Evolutionary conservation across 2,329 filamentous ascomycete genomes (phyloP).

Genomic region (Aspergillus versicolor): DNA sequence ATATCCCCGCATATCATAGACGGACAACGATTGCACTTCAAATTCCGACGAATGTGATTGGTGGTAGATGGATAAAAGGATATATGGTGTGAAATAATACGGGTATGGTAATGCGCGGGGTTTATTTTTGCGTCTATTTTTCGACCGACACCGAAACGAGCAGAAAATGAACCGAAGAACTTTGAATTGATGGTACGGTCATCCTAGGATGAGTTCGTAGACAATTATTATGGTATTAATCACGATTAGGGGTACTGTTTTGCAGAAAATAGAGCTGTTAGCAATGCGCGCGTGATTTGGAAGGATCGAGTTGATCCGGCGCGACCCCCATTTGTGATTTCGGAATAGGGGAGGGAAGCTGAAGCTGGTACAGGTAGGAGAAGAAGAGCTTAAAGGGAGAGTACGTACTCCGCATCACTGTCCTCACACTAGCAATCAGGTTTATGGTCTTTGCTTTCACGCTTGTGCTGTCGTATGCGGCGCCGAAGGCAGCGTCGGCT

Average conservation of each 20-base stretch:
- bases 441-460: conserved; percentile 86
- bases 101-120: not conserved
- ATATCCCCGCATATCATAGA: not conserved
- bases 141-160: not conserved
- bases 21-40: not conserved
- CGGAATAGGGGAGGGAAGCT: not conserved
- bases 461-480: conserved; percentile 68
- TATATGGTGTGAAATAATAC: not conserved
- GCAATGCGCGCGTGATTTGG: not conserved
- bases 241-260: conserved; percentile 75
- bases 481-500: conserved; percentile 74
- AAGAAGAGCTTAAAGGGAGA: not conserved
- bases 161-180: not conserved
- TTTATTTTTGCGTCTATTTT: not conserved
- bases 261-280: not conserved
- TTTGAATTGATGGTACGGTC: conserved; percentile 25
- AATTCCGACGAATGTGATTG: not conserved
- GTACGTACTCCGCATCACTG: conserved; percentile 83
- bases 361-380: not conserved
- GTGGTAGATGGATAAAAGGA: not conserved
- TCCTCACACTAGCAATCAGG: conserved; percentile 84
- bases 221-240: conserved; percentile 81
- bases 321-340: not conserved
- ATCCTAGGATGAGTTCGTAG: conserved; percentile 77
- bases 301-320: not conserved